Conservation (phyloP, 768 basidiomycete species). For the Lentinula raphanica region DNA sequence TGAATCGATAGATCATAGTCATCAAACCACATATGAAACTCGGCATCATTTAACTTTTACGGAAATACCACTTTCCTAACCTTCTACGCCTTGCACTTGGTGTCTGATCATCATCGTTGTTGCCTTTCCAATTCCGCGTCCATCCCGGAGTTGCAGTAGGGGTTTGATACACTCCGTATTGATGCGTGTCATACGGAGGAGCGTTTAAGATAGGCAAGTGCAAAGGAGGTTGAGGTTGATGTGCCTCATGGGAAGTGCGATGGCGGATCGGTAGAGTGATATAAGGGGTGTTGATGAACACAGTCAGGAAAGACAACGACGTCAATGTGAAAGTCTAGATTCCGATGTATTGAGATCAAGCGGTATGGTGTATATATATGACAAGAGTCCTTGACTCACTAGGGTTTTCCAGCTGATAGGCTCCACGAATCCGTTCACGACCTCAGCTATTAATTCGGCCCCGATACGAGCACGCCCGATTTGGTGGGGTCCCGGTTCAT, state of each 20-base stretch:
- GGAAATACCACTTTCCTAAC: slow-evolving; percentile 30
- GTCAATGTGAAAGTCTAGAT: slow-evolving; percentile 66
- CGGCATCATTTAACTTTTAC: slow-evolving; percentile 28
- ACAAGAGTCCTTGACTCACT: slow-evolving; percentile 41
- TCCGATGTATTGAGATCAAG: background rate
- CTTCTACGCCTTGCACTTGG: slow-evolving; percentile 27
- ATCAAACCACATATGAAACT: too few relatives aligned
- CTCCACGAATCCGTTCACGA: slow-evolving; percentile 95
- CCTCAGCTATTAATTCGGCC: slow-evolving; percentile 93
- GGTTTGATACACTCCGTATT: slow-evolving; percentile 34
- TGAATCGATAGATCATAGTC: too few relatives aligned
- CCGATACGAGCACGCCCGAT: slow-evolving; percentile 86
- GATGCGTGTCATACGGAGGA: slow-evolving; percentile 40
- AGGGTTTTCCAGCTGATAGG: slow-evolving; percentile 97
- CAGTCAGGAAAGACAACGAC: slow-evolving; percentile 69
- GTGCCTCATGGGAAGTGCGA: slow-evolving; percentile 34
- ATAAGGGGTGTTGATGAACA: slow-evolving; percentile 80
- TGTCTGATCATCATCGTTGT: slow-evolving; percentile 21
- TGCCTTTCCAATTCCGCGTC: slow-evolving; percentile 34
- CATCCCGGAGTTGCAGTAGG: slow-evolving; percentile 45
- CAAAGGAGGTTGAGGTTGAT: slow-evolving; percentile 26
- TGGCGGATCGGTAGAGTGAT: slow-evolving; percentile 71
- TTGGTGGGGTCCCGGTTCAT: slow-evolving; percentile 90
- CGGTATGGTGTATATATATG: background rate
- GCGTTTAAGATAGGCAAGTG: slow-evolving; percentile 35